These are phyloP conservation scores for Epichloe uncinata DNA, from an alignment of 2,329 filamentous ascomycete species.

Conservation along the genomic window DNA sequence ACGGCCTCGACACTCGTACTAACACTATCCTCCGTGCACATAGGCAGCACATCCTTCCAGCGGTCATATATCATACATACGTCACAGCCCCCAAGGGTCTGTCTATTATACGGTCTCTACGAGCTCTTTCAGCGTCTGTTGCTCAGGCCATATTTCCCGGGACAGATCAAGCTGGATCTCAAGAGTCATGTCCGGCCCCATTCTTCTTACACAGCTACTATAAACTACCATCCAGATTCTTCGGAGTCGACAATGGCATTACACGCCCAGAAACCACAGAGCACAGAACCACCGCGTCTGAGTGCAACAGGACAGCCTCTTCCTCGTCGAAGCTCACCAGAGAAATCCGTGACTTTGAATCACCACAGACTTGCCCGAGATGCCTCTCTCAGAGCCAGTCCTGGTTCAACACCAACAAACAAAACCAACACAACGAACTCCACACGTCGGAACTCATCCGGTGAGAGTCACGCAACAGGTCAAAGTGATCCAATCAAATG, in stretches of 20 bases:
- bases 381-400: slow-evolving; percentile 19
- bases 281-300: slow-evolving; percentile 13
- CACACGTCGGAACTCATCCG: slow-evolving; percentile 30
- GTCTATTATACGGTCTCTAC: neutral
- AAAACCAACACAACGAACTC: slow-evolving; percentile 10
- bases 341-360: slow-evolving; percentile 33
- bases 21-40: neutral
- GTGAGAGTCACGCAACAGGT: slow-evolving; percentile 34
- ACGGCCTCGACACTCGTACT: neutral
- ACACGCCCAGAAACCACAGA: slow-evolving; percentile 11
- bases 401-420: slow-evolving; percentile 12
- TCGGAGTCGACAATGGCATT: slow-evolving; percentile 18
- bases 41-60: neutral
- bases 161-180: neutral
- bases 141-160: neutral
- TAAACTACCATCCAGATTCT: slow-evolving; percentile 1
- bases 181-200: neutral
- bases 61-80: neutral
- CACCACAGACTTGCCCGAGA: slow-evolving; percentile 33
- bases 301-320: slow-evolving; percentile 25
- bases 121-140: neutral
- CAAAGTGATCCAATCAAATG: slow-evolving; percentile 38
- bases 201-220: neutral
- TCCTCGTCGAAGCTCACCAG: slow-evolving; percentile 30
- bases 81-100: neutral